phyloP scores from a whole-genome alignment of 176 grass and related monocot species.

The Pontederia crassipes region DNA sequence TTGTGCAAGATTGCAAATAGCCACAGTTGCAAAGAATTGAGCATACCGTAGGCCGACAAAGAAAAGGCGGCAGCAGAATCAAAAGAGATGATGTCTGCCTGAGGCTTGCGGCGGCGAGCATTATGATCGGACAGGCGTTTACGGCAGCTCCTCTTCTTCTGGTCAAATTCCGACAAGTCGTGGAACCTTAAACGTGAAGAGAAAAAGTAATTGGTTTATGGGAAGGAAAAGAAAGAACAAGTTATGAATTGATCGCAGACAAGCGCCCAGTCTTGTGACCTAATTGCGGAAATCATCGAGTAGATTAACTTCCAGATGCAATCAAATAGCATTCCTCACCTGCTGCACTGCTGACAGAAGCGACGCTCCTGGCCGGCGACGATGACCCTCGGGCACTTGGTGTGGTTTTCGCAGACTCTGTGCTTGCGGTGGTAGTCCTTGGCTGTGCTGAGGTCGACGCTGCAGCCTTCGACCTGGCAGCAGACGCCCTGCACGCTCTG shows the following conservation, averaged over 20 bases:
- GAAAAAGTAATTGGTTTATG: slow-evolving; percentile 2
- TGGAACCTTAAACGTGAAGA: slow-evolving; percentile 65
- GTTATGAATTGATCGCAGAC: too few species aligned
- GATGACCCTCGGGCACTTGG: slow-evolving; percentile 60
- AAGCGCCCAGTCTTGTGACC: too few species aligned
- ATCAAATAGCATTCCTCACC: slow-evolving; percentile 14
- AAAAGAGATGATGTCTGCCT: slow-evolving; percentile 56
- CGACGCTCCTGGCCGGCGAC: slow-evolving; percentile 71
- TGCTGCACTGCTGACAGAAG: slow-evolving; percentile 98
- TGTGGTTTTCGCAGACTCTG: slow-evolving; percentile 66
- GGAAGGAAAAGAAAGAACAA: too few species aligned
- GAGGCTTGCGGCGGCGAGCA: slow-evolving; percentile 75
- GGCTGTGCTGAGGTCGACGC: slow-evolving; percentile 59
- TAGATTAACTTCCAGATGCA: too few species aligned
- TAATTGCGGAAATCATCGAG: too few species aligned
- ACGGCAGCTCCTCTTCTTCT: slow-evolving; percentile 89
- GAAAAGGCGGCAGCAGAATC: slow-evolving; percentile 56
- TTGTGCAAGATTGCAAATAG: not conserved
- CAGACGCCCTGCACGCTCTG: slow-evolving; percentile 1
- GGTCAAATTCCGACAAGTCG: slow-evolving; percentile 76
- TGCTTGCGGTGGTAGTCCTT: slow-evolving; percentile 96
- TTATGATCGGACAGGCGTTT: slow-evolving; percentile 91
- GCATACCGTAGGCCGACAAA: slow-evolving; percentile 62
- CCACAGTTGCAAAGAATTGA: not conserved
- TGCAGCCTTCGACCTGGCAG: slow-evolving; percentile 94